Evolutionary conservation across 805 yeast genomes (phyloP), one percentile per base, ranked within the genome.

Genomic region (Starmera quercuum): DNA sequence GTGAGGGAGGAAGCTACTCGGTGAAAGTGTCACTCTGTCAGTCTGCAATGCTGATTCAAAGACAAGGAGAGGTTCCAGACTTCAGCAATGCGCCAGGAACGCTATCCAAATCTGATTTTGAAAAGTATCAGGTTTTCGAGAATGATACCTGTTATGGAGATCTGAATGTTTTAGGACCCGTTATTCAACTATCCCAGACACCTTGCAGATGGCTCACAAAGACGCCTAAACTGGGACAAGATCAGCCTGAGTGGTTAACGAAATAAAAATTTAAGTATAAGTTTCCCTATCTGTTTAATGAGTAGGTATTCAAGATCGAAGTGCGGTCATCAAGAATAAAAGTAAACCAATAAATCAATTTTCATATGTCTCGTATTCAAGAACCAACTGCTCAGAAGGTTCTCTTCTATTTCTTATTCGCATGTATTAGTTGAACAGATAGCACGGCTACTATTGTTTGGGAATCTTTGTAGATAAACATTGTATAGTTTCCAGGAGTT

Each of bases 101-200:
- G 7, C 14, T 25, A n/a, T 15, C 29, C 16, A 6, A 5, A 5
- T 12, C 16, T 17, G 5, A 6, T 4, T 16, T 12, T 16, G 29
- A 15, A 11, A 15, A 16, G 12, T 15, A 15, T 26, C 29, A 26
- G 12, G 20, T 26, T 16, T 16, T 26, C 11, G 29, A 26, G 18
- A 16, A 26, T 26, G 29, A 16, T 26, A 26, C 29, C 5, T 12
- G n/a, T 15, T 26, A 26, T 16, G 29, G 29, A 11, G 29, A 26
- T 16, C n/a, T 26, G 7, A 26, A 26, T 13, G 29, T 16, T 12
- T 26, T 26, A 16, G 29, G 29, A 11, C 29, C 29, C 11, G 29
- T 26, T 4, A 14, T 26, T 26, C 9, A 16, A 4, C 6, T 26
- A n/a, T 14, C 18, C 4, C 20, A 26, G n/a, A 26, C 29, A 5